Percentiles rank a stretch among this genome's conserved stretches.
Conservation (phyloP, 176 grass and related monocot species). For the Phoenix roebelenii region DNA sequence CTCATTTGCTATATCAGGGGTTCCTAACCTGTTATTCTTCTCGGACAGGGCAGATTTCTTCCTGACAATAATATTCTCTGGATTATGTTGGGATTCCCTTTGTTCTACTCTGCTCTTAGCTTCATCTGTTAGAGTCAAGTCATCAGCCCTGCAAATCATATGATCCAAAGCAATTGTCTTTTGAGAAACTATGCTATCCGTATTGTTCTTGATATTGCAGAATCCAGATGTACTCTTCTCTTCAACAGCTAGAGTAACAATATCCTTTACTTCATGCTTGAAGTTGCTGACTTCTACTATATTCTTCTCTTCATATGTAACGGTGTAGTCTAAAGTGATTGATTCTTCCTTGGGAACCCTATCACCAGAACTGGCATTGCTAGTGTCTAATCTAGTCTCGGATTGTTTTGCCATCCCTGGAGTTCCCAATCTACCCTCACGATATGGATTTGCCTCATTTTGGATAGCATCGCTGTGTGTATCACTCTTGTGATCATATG, state of each 20-base stretch:
- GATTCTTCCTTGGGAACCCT: slow-evolving; percentile 51
- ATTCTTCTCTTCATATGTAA: slow-evolving; percentile 92
- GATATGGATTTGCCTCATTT: slow-evolving; percentile 12
- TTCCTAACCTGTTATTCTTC: slow-evolving; percentile 39
- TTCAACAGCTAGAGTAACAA: slow-evolving; percentile 38
- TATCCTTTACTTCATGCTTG: slow-evolving; percentile 41
- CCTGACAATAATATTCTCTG: slow-evolving; percentile 23
- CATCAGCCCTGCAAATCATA: slow-evolving; percentile 20
- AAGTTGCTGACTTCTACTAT: slow-evolving; percentile 55
- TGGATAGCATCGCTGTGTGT: not conserved
- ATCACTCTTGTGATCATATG: slow-evolving; percentile 4
- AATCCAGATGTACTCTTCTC: slow-evolving; percentile 26
- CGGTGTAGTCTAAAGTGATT: slow-evolving; percentile 33
- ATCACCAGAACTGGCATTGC: slow-evolving; percentile 24
- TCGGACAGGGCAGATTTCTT: slow-evolving; percentile 29
- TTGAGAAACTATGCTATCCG: slow-evolving; percentile 9
- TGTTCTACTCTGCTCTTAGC: slow-evolving; percentile 22
- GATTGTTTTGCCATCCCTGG: slow-evolving; percentile 8
- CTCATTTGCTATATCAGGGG: slow-evolving; percentile 31
- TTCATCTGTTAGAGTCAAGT: slow-evolving; percentile 20
- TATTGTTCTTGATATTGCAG: not conserved
- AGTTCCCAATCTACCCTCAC: slow-evolving; percentile 8
- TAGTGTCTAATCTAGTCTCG: slow-evolving; percentile 8
- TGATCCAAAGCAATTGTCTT: slow-evolving; percentile 20
- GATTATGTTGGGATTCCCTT: slow-evolving; percentile 14